Percentiles rank a stretch among this genome's conserved stretches.
phyloP scores from a whole-genome alignment of 129 eudicot species.

The Arctium lappa region DNA sequence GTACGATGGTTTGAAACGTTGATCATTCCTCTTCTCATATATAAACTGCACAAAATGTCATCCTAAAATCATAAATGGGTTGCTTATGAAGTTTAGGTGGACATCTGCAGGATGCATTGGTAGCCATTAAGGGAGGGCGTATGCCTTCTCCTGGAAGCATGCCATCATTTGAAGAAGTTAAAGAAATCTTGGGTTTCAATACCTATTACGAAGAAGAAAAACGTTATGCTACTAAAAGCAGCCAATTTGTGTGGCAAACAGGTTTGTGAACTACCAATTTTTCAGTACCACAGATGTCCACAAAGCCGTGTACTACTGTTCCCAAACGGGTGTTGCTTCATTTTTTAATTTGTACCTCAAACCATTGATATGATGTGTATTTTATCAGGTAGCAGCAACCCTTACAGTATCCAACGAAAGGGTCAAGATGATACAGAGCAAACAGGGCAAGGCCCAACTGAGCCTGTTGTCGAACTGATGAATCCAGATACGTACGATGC shows the following conservation, averaged over 20 bases:
- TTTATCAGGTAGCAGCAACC: conserved; percentile 49
- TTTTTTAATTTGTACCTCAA: not conserved
- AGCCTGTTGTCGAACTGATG: conserved; percentile 62
- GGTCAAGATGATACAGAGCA: conserved; percentile 44
- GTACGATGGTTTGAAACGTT: not conserved
- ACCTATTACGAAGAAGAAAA: conserved; percentile 84
- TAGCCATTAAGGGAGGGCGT: conserved; percentile 81
- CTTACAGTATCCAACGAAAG: conserved; percentile 27
- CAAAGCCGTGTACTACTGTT: not conserved
- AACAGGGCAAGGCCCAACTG: conserved; percentile 38
- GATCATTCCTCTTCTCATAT: not conserved
- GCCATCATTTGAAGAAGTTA: conserved; percentile 94
- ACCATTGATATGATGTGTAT: conserved; percentile 16
- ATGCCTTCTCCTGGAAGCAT: conserved; percentile 92
- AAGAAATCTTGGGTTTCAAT: conserved; percentile 79
- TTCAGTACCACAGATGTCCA: not conserved
- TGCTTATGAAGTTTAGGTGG: conserved; percentile 11
- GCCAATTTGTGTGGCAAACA: conserved; percentile 37
- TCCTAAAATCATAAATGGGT: not conserved
- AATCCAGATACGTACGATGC: conserved; percentile 72
- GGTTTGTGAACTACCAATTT: conserved; percentile 37
- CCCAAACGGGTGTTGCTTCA: not conserved
- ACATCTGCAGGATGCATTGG: conserved; percentile 69
- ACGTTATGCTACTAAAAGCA: conserved; percentile 49
- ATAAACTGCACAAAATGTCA: not conserved